phyloP scores from a whole-genome alignment of 2,329 filamentous ascomycete genomes.

The Colletotrichum eremochloae region DNA sequence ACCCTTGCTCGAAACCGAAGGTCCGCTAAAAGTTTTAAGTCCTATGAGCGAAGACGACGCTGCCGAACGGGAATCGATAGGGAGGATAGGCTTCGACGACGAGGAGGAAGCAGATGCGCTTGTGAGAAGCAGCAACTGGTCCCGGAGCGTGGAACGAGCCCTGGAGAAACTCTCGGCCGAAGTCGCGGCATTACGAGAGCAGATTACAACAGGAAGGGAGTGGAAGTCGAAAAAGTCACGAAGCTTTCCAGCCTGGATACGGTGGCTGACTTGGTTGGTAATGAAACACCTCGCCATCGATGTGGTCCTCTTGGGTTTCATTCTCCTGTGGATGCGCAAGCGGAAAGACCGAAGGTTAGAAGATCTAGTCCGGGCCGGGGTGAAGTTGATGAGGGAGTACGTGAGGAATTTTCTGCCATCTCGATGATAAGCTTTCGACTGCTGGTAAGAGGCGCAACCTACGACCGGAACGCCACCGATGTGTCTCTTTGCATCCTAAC shows the following conservation, averaged over 20 bases:
- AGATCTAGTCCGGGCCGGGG: conserved; percentile 76
- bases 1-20: conserved; percentile 63
- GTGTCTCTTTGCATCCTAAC: background rate
- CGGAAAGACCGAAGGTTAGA: conserved; percentile 80
- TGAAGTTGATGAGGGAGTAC: conserved; percentile 71
- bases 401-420: conserved; percentile 70
- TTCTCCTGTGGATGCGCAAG: conserved; percentile 79
- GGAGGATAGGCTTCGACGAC: conserved; percentile 58
- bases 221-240: conserved; percentile 76
- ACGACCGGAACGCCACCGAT: background rate
- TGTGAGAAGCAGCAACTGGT: conserved; percentile 74
- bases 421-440: conserved; percentile 56
- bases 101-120: conserved; percentile 59
- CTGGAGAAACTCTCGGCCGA: conserved; percentile 92
- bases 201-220: conserved; percentile 83
- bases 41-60: conserved; percentile 90
- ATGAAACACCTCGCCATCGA: conserved; percentile 83
- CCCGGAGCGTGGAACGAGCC: conserved; percentile 84
- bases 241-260: conserved; percentile 76
- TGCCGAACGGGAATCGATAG: conserved; percentile 68
- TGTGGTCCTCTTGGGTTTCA: conserved; percentile 71
- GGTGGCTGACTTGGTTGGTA: conserved; percentile 77
- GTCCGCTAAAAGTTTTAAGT: conserved; percentile 78
- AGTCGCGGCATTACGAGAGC: conserved; percentile 90
- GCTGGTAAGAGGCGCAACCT: conserved; percentile 2